These are phyloP conservation scores for Cantharellus anzutake DNA, from an alignment of 768 basidiomycete species.

Conservation along the genomic window DNA sequence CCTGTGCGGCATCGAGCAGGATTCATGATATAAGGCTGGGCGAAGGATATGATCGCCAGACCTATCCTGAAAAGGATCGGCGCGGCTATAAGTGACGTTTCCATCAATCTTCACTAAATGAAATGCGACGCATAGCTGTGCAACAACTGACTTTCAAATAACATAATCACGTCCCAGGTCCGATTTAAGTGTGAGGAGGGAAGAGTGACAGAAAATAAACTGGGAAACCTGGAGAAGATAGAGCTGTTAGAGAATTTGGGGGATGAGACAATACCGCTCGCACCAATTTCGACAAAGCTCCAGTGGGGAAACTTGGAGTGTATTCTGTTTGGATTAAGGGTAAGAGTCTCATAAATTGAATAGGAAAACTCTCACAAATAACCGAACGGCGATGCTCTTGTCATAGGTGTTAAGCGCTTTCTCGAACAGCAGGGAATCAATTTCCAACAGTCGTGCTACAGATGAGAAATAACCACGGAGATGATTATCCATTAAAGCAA, in stretches of 20 bases:
- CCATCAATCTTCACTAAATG: neutral
- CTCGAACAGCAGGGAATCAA: slow-evolving; percentile 53
- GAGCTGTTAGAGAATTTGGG: neutral
- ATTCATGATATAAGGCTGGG: slow-evolving; percentile 22
- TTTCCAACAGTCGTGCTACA: slow-evolving; percentile 43
- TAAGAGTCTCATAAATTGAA: neutral
- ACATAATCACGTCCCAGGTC: slow-evolving; percentile 58
- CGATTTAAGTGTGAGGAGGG: slow-evolving; percentile 47
- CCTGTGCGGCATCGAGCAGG: neutral
- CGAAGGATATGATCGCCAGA: slow-evolving; percentile 40
- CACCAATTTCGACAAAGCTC: slow-evolving; percentile 48
- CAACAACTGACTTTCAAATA: slow-evolving; percentile 45
- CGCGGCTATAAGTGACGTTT: slow-evolving; percentile 32
- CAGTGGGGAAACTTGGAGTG: slow-evolving; percentile 38
- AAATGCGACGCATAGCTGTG: neutral
- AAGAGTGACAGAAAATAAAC: slow-evolving; percentile 47
- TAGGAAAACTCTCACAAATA: slow-evolving; percentile 25
- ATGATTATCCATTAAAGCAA: slow-evolving; percentile 70
- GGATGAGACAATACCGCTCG: slow-evolving; percentile 8
- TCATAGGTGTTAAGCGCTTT: slow-evolving; percentile 51
- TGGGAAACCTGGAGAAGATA: slow-evolving; percentile 35
- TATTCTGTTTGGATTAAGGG: slow-evolving; percentile 11
- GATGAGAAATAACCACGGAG: slow-evolving; percentile 60
- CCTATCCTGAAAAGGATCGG: slow-evolving; percentile 52
- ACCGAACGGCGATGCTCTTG: slow-evolving; percentile 36